phyloP scores from a whole-genome alignment of 2,329 filamentous ascomycete species.

The Calonectria multiphialidica region DNA sequence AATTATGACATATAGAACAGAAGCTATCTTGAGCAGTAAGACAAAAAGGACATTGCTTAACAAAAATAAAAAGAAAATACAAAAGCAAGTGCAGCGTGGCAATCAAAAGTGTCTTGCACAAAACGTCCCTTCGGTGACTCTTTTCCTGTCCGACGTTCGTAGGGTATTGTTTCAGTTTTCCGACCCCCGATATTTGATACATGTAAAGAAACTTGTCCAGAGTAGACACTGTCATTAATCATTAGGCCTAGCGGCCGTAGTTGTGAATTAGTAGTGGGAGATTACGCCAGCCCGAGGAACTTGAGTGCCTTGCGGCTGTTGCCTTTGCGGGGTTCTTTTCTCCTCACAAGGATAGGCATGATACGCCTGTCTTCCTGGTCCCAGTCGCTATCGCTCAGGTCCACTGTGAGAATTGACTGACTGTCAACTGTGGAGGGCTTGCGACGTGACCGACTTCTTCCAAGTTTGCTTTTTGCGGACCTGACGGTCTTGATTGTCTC shows the following conservation, averaged over 20 bases:
- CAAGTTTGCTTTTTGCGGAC: slow-evolving; percentile 45
- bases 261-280: neutral
- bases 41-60: neutral
- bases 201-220: slow-evolving; percentile 32
- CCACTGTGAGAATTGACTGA: slow-evolving; percentile 50
- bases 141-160: slow-evolving; percentile 13
- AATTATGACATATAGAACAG: slow-evolving; percentile 5
- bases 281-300: slow-evolving; percentile 62
- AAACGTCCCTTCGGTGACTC: slow-evolving; percentile 2
- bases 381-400: slow-evolving; percentile 56
- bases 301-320: slow-evolving; percentile 66
- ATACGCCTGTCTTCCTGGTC: slow-evolving; percentile 63
- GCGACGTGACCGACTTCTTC: slow-evolving; percentile 44
- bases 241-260: slow-evolving; percentile 20
- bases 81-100: slow-evolving; percentile 2
- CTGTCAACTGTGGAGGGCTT: slow-evolving; percentile 39
- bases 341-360: slow-evolving; percentile 62
- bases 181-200: slow-evolving; percentile 9
- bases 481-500: slow-evolving; percentile 47
- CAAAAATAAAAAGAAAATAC: neutral
- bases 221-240: slow-evolving; percentile 37
- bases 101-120: slow-evolving; percentile 5
- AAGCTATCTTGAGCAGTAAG: slow-evolving; percentile 8
- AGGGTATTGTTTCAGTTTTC: slow-evolving; percentile 19
- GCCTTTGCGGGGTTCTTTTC: slow-evolving; percentile 49